Evolutionary conservation across 2,329 filamentous ascomycete genomes (phyloP).

Genomic region (Metarhizium guizhouense): DNA sequence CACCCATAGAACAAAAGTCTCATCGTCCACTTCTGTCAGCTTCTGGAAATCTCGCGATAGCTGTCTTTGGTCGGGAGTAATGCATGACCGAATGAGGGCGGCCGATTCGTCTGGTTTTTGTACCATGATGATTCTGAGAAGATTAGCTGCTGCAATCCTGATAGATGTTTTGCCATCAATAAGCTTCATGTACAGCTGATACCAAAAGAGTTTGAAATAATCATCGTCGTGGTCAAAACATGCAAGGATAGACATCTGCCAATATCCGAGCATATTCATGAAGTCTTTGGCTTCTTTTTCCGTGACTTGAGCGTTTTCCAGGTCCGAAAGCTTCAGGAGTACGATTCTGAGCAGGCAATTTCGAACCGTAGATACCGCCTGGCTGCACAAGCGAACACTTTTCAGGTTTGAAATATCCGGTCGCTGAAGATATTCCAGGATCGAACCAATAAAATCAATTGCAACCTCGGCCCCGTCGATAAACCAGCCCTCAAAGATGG

Average conservation of each 20-base stretch:
- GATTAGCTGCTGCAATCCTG: conserved; percentile 66
- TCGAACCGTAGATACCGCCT: conserved; percentile 69
- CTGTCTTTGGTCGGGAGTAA: conserved; percentile 59
- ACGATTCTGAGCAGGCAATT: conserved; percentile 70
- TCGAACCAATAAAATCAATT: conserved; percentile 75
- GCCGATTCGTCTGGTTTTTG: conserved; percentile 83
- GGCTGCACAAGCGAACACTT: conserved; percentile 81
- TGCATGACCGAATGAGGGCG: conserved; percentile 62
- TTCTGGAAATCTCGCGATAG: conserved; percentile 72
- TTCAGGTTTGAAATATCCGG: conserved; percentile 76
- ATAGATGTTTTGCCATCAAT: conserved; percentile 60
- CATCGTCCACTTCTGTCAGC: conserved; percentile 80
- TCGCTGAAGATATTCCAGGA: conserved; percentile 82
- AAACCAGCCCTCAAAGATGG: conserved; percentile 95
- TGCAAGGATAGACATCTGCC: conserved; percentile 85
- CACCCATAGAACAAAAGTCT: conserved; percentile 80
- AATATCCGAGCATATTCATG: conserved; percentile 82
- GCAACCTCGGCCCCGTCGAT: conserved; percentile 76
- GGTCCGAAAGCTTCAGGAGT: conserved; percentile 73
- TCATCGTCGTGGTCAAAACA: conserved; percentile 71
- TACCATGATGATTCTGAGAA: conserved; percentile 87
- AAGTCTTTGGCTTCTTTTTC: conserved; percentile 59
- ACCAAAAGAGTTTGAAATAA: conserved; percentile 79
- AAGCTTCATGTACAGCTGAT: conserved; percentile 84
- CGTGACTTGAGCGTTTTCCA: conserved; percentile 54